A percentile compares a stretch with the other conserved stretches of the same genome.
Evolutionary conservation across 768 basidiomycete genomes (phyloP).

Genomic region (Lentinus brumalis): DNA sequence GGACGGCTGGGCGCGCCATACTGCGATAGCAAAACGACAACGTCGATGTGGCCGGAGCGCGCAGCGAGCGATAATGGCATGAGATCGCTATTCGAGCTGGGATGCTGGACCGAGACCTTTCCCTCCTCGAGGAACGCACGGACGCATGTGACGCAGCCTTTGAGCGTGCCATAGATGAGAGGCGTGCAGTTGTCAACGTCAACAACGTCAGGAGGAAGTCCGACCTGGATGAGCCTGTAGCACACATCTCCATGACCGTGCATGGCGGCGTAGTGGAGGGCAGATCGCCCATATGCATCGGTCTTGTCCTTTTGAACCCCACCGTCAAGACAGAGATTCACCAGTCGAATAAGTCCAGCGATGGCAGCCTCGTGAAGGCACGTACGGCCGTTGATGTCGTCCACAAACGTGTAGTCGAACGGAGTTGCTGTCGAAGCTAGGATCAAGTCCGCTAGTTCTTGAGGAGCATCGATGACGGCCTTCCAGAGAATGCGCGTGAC

Average conservation of each 20-base stretch:
- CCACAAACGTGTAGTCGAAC: slow-evolving; percentile 90
- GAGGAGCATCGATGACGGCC: slow-evolving; percentile 78
- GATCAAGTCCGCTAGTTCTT: slow-evolving; percentile 73
- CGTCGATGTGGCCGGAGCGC: slow-evolving; percentile 84
- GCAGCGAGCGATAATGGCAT: slow-evolving; percentile 90
- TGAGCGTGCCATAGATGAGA: slow-evolving; percentile 90
- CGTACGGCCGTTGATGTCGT: slow-evolving; percentile 95
- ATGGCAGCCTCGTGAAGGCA: slow-evolving; percentile 94
- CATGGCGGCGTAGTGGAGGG: slow-evolving; percentile 96
- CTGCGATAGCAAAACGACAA: slow-evolving; percentile 75
- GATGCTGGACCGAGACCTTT: slow-evolving; percentile 63
- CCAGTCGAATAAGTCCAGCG: slow-evolving; percentile 75
- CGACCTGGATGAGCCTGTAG: slow-evolving; percentile 69
- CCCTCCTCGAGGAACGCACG: slow-evolving; percentile 76
- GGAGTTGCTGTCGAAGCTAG: slow-evolving; percentile 63
- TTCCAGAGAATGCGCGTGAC: slow-evolving; percentile 96
- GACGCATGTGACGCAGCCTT: slow-evolving; percentile 83
- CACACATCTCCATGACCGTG: slow-evolving; percentile 82
- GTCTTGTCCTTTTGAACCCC: slow-evolving; percentile 69
- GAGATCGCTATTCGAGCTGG: slow-evolving; percentile 62
- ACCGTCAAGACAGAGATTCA: slow-evolving; percentile 76
- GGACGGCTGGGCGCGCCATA: slow-evolving; percentile 78
- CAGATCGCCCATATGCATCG: slow-evolving; percentile 91
- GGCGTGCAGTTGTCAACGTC: slow-evolving; percentile 96
- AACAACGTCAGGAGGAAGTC: slow-evolving; percentile 63